These are phyloP conservation scores for Thuidium tamariscinum DNA, from an alignment of 225 moss, liverwort and hornwort genomes.

Conservation along the genomic window DNA sequence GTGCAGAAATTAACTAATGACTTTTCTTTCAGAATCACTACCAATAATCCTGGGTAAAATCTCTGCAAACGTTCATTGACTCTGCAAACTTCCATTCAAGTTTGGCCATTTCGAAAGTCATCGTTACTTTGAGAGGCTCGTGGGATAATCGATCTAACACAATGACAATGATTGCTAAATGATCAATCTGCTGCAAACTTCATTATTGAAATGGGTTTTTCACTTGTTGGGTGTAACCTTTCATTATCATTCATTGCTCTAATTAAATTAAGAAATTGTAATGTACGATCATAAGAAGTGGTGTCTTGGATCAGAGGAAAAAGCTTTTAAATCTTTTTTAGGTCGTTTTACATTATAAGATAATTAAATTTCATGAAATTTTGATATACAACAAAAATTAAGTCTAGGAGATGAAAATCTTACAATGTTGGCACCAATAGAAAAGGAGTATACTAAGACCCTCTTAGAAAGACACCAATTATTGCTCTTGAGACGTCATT, in stretches of 20 bases:
- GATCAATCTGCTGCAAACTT: not conserved
- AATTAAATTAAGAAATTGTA: not conserved
- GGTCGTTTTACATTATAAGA: not conserved
- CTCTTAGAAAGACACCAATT: not conserved
- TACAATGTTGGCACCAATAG: not conserved
- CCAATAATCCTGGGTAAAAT: not conserved
- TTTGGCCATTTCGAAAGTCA: not conserved
- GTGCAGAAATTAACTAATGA: not conserved
- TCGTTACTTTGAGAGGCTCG: not conserved
- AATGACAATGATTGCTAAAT: not conserved
- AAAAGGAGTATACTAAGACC: not conserved
- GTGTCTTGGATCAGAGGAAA: fast-evolving
- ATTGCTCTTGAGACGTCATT: not conserved
- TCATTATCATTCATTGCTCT: not conserved
- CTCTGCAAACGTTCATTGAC: not conserved
- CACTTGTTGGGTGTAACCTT: not conserved
- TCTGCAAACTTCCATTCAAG: not conserved
- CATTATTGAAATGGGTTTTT: not conserved
- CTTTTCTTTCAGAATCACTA: not conserved
- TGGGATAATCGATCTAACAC: not conserved
- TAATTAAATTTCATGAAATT: not conserved
- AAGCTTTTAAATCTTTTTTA: not conserved
- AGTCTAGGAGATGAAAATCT: not conserved
- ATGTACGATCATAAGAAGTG: not conserved
- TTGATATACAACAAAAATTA: not conserved